These are phyloP conservation scores for Pseudozyma hubeiensis DNA, from an alignment of 1,284 basidiomycete species.

Conservation along the genomic window DNA sequence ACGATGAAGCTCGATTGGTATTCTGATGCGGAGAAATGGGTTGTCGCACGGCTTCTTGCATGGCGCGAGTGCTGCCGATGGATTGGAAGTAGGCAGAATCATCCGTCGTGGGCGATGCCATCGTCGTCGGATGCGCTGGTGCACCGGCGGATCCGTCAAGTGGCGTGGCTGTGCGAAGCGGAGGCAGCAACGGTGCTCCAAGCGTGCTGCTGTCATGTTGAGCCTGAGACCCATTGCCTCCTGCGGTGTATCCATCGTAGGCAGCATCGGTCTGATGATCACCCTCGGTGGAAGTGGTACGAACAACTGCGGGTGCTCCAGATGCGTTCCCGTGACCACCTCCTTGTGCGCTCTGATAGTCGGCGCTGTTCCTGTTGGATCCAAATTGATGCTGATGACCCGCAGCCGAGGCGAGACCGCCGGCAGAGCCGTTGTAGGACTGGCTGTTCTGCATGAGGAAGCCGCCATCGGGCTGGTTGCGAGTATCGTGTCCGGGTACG, in stretches of 20 bases:
- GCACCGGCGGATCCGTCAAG: conserved; percentile 22
- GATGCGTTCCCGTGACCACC: conserved; percentile 8
- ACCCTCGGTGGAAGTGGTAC: conserved; percentile 20
- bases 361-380: conserved; percentile 44
- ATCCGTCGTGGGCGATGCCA: conserved; percentile 31
- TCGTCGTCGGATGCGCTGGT: not conserved
- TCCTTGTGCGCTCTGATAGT: conserved; percentile 41
- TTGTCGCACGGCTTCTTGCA: conserved; percentile 55
- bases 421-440: conserved; percentile 26
- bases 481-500: conserved; percentile 33
- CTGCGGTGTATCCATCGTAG: conserved; percentile 40
- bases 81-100: conserved; percentile 57
- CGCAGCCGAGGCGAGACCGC: conserved; percentile 4
- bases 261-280: conserved; percentile 42
- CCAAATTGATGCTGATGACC: conserved; percentile 13
- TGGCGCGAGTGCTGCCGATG: conserved; percentile 56
- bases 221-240: not conserved
- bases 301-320: not conserved
- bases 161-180: conserved; percentile 46
- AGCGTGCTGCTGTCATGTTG: conserved; percentile 22
- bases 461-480: conserved; percentile 26
- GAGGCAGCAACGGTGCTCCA: conserved; percentile 50
- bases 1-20: conserved; percentile 21
- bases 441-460: conserved; percentile 46
- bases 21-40: conserved; percentile 39